Conservation (phyloP, 2,329 filamentous ascomycete genomes). For the Ophioceras dolichostomum region DNA sequence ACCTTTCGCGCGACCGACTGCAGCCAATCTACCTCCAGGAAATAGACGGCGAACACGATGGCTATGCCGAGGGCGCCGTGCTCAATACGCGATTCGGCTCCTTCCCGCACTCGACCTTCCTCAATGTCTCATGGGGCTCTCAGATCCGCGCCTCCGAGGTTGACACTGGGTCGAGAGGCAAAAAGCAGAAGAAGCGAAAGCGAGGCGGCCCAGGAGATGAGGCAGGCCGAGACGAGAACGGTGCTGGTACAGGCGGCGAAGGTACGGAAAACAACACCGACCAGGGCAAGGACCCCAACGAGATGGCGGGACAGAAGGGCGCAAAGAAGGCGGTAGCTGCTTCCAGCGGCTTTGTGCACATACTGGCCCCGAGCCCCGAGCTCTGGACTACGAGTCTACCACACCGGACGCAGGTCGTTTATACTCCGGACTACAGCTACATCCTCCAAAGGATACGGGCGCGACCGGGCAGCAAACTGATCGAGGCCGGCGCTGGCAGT, state of each 20-base stretch:
- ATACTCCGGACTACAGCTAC: constrained; percentile 79
- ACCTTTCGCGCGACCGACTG: constrained; percentile 78
- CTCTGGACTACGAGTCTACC: constrained; percentile 71
- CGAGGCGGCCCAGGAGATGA: constrained; percentile 25
- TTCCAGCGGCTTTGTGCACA: constrained; percentile 61
- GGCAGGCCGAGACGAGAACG: constrained; percentile 11
- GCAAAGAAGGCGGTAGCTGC: constrained; percentile 40
- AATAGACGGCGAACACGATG: constrained; percentile 49
- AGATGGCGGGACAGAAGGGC: constrained; percentile 9
- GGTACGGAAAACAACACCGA: background rate
- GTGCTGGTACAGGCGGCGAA: constrained; percentile 5
- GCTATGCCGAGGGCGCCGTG: constrained; percentile 65
- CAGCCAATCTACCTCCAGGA: constrained; percentile 60
- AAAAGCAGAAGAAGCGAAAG: constrained; percentile 58
- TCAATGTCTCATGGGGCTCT: constrained; percentile 77
- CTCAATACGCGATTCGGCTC: constrained; percentile 93
- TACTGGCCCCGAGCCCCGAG: constrained; percentile 69
- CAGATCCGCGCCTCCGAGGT: constrained; percentile 84
- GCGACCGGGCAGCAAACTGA: constrained; percentile 58
- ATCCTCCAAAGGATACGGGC: constrained; percentile 66
- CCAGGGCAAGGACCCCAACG: constrained; percentile 10
- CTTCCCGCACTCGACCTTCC: constrained; percentile 66
- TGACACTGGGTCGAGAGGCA: constrained; percentile 79
- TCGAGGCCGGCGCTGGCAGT: constrained; percentile 73
- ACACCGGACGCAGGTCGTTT: constrained; percentile 76